Evolutionary conservation across 345 rosid genomes (phyloP), one percentile per base, ranked within the genome.

Genomic region (rapeseed (Brassica napus)): DNA sequence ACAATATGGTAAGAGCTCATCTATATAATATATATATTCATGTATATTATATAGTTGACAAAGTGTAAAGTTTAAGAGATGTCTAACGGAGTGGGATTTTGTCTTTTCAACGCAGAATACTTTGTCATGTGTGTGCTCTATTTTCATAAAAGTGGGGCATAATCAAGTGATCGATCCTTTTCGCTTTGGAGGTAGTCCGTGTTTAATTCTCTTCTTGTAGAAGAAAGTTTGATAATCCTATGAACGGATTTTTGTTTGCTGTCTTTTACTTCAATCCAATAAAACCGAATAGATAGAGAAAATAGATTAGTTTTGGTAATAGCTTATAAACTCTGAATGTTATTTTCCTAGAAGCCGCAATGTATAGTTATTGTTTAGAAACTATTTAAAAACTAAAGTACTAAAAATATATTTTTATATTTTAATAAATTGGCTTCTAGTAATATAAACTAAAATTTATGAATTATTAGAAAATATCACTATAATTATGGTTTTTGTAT

Each of bases 51-150:
- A 74, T 74, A 75, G 83, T 80, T 80, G 79, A 80, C 68, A 55
- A 69, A 68, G 47, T 74, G 83, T 69, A 80, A 74, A 80, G 75
- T 57, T 80, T 63, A 80, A 62, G 79, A 69, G 71, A 62, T 79
- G 61, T 69, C 5, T 42, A 16, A 47, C 60, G 66, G 37, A 79
- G 82, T 74, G 79, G 71, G 82, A 74, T 69, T 58, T 73, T 79
- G 79, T 64, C 79, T 68, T 79, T 79, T 79, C 75, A 79, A 79
- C 42, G 77, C 32, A 32, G 8, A 35, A 60, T 34, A 62, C 68
- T 72, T 58, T 57, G 35, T 67, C 82, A 72, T 67, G 54, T 18
- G 21, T 78, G 57, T 69, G 75, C 47, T 30, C 62, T 68, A 1
- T 57, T 58, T 39, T 23, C 23, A 11, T 30, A 5, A 58, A 67